Evolutionary conservation across 2,329 filamentous ascomycete species (phyloP).

Genomic region (Fusarium siculi): DNA sequence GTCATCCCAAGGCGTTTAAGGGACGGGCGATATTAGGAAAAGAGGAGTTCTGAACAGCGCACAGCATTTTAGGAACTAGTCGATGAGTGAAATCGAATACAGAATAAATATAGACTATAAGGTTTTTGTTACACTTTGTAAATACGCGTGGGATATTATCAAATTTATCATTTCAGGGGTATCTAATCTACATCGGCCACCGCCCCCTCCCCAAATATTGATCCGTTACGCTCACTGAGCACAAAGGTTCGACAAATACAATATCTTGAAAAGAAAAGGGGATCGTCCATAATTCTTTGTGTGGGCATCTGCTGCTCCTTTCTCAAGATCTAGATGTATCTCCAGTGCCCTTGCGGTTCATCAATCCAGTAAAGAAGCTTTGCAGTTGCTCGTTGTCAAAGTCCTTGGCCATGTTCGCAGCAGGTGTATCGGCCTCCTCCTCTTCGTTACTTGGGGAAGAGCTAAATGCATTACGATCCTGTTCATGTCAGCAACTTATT

Average conservation of each 20-base stretch:
- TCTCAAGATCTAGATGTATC: conserved; percentile 32
- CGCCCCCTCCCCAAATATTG: conserved; percentile 27
- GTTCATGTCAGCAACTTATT: conserved; percentile 33
- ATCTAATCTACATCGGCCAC: conserved; percentile 54
- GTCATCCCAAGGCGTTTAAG: conserved; percentile 12
- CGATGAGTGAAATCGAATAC: not conserved
- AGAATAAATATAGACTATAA: not conserved
- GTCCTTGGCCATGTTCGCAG: conserved; percentile 56
- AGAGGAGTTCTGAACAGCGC: not conserved
- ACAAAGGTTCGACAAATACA: conserved; percentile 2
- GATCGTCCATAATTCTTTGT: not conserved
- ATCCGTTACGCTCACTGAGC: conserved; percentile 15
- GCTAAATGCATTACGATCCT: conserved; percentile 68
- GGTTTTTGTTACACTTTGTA: not conserved
- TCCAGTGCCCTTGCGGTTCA: conserved; percentile 61
- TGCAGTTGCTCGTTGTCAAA: conserved; percentile 66
- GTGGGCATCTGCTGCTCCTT: not conserved
- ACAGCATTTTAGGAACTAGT: not conserved
- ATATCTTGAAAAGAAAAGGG: conserved; percentile 4
- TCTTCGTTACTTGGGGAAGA: conserved; percentile 57
- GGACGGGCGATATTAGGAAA: not conserved
- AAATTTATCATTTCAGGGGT: conserved; percentile 50
- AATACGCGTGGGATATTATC: conserved; percentile 15
- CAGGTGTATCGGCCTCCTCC: conserved; percentile 50
- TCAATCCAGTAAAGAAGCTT: conserved; percentile 68